Conservation (phyloP, 164 flowering plant species). For the Vitis rupestris region DNA sequence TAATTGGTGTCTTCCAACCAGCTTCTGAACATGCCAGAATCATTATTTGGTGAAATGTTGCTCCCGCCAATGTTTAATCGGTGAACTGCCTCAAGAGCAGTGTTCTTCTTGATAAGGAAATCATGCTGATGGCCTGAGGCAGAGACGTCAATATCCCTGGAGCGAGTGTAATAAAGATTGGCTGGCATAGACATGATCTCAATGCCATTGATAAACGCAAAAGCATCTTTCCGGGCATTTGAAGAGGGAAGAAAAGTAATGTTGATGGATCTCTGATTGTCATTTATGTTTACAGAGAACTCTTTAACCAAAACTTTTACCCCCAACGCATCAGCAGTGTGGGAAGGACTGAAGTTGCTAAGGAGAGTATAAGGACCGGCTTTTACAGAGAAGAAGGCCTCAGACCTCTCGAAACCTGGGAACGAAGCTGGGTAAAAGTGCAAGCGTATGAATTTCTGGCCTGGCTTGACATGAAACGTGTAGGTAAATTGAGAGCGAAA, state of each 20-base stretch:
- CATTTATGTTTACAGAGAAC: conserved; percentile 8
- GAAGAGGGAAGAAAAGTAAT: too few species aligned
- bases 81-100: neutral
- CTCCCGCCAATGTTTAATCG: too few species aligned
- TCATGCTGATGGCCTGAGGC: neutral
- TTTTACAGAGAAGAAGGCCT: conserved; percentile 14
- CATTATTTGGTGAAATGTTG: too few species aligned
- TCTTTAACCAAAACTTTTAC: neutral
- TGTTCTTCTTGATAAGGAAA: neutral
- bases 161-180: neutral
- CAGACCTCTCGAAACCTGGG: neutral
- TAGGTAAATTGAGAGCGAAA: conserved; percentile 23
- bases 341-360: conserved; percentile 9
- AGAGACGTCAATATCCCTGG: neutral
- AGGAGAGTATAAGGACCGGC: conserved; percentile 13
- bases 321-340: neutral
- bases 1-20: too few species aligned
- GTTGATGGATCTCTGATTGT: neutral
- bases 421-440: conserved; percentile 26
- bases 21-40: too few species aligned
- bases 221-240: neutral
- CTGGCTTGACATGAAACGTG: conserved; percentile 18
- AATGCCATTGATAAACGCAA: conserved; percentile 22
- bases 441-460: conserved; percentile 32
- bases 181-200: conserved; percentile 18